Conservation (phyloP, 495 filamentous ascomycete species). For the Neurospora sp. region DNA sequence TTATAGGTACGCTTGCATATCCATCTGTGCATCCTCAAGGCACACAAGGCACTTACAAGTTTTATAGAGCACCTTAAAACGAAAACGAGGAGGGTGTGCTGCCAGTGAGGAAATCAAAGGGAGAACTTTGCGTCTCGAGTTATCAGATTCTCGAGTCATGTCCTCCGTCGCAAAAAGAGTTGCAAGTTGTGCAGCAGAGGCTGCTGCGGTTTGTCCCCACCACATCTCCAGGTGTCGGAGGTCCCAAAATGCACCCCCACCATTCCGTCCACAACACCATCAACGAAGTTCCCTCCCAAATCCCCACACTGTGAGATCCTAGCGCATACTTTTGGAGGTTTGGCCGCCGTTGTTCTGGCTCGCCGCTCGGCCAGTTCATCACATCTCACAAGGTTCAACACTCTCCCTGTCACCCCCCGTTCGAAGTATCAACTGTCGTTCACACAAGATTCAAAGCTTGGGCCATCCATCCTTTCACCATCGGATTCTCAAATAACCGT, state of each 20-base stretch:
- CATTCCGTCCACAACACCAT: neutral
- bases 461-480: neutral
- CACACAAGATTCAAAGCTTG: neutral
- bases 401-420: neutral
- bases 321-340: neutral
- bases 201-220: neutral
- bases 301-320: neutral
- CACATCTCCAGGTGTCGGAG: neutral
- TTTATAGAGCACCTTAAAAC: neutral
- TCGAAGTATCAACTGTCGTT: neutral
- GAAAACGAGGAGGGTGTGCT: neutral
- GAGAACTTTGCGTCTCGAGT: neutral
- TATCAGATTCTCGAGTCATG: neutral
- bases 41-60: neutral
- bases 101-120: neutral
- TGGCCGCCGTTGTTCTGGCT: neutral
- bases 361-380: neutral
- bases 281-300: neutral
- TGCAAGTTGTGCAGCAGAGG: neutral
- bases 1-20: neutral
- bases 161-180: neutral
- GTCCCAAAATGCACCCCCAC: neutral
- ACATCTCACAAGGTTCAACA: neutral
- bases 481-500: neutral
- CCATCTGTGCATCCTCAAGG: neutral